Conservation (phyloP, 139 green algal species). For the Tetradesmus obliquus region DNA sequence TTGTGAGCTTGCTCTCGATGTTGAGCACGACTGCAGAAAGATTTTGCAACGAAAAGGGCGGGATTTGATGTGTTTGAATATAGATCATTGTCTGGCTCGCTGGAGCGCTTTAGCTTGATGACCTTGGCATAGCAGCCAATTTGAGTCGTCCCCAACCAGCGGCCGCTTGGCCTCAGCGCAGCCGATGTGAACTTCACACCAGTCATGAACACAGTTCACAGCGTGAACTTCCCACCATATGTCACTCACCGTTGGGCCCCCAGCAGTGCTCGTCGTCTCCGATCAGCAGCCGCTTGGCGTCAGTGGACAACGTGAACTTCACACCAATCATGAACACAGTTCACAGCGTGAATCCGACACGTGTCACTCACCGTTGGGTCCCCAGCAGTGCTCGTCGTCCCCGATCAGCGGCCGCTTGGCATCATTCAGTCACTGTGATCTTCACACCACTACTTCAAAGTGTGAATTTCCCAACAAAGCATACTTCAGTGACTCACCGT, state of each 20-base stretch:
- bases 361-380: conserved; percentile 55
- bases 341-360: too few relatives aligned
- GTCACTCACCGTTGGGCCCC: conserved; percentile 57
- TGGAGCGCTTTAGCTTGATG: conserved; percentile 82
- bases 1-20: too few relatives aligned
- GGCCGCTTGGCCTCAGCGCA: conserved; percentile 77
- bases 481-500: too few relatives aligned
- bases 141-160: conserved; percentile 60
- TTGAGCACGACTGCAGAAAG: too few relatives aligned
- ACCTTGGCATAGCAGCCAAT: conserved; percentile 97
- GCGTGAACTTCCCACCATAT: too few relatives aligned
- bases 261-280: conserved; percentile 46
- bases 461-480: too few relatives aligned
- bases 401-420: conserved; percentile 71
- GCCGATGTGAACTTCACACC: too few relatives aligned
- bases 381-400: conserved; percentile 46
- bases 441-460: too few relatives aligned
- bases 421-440: conserved; percentile 69
- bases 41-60: too few relatives aligned
- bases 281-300: conserved; percentile 77
- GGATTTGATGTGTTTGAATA: too few relatives aligned
- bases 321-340: too few relatives aligned
- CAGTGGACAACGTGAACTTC: conserved; percentile 84
- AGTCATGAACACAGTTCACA: too few relatives aligned
- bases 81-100: conserved; percentile 90